Evolutionary conservation across 768 basidiomycete species (phyloP).

Genomic region (Hebeloma cylindrosporum): DNA sequence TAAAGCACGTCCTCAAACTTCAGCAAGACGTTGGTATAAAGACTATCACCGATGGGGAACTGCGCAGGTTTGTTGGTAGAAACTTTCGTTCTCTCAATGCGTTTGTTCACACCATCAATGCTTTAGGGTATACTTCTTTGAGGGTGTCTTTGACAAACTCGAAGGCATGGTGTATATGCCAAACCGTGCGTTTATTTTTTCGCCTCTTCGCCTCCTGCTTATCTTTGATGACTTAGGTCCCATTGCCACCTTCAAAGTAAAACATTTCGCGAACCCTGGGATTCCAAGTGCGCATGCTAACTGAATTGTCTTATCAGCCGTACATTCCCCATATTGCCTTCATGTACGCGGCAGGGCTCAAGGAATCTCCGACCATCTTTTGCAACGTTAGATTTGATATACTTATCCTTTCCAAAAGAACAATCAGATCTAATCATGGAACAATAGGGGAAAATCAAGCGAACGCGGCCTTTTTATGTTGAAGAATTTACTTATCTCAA

Average conservation of each 20-base stretch:
- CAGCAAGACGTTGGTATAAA: constrained; percentile 57
- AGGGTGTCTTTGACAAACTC: constrained; percentile 66
- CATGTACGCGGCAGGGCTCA: constrained; percentile 40
- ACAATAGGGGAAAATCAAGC: constrained; percentile 65
- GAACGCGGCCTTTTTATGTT: constrained; percentile 60
- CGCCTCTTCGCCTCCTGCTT: constrained; percentile 12
- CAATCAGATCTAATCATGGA: too few species aligned
- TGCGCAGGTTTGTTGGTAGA: constrained; percentile 33
- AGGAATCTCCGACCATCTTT: constrained; percentile 39
- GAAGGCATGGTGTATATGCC: constrained; percentile 60
- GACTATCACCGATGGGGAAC: constrained; percentile 64
- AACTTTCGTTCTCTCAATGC: constrained; percentile 1
- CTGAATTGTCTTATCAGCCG: constrained; percentile 24
- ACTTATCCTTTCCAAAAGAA: not conserved
- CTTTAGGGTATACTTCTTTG: constrained; percentile 54
- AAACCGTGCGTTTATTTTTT: constrained; percentile 36
- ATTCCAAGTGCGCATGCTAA: constrained; percentile 1
- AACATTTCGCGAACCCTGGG: not conserved
- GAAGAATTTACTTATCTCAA: constrained; percentile 65
- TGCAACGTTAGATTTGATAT: constrained; percentile 36
- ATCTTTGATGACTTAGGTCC: constrained; percentile 36
- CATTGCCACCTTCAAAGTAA: constrained; percentile 52
- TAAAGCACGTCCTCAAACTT: constrained; percentile 50
- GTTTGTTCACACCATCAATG: constrained; percentile 1
- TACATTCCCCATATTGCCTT: constrained; percentile 49